phyloP scores from a whole-genome alignment of 805 yeast species.

The Spathaspora passalidarum region DNA sequence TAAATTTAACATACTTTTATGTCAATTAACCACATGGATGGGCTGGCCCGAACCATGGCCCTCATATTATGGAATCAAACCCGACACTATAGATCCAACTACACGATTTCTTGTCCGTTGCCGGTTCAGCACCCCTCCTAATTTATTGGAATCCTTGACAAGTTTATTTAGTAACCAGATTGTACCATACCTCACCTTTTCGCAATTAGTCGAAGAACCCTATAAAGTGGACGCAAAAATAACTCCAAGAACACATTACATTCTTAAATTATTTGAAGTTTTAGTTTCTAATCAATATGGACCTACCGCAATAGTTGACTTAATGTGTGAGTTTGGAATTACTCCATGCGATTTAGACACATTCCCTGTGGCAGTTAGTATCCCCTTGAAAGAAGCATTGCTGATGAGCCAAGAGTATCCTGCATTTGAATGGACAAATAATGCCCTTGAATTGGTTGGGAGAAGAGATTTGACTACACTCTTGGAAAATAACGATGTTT shows the following conservation, averaged over 20 bases:
- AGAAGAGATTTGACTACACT: slow-evolving; percentile 56
- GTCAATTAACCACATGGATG: slow-evolving; percentile 63
- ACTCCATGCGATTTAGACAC: slow-evolving; percentile 54
- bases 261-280: slow-evolving; percentile 60
- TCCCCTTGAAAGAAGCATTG: slow-evolving; percentile 65
- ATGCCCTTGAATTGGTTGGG: slow-evolving; percentile 56
- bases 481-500: background rate
- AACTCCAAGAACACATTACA: slow-evolving; percentile 63
- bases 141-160: slow-evolving; percentile 51
- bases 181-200: slow-evolving; percentile 59
- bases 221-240: slow-evolving; percentile 56
- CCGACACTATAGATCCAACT: slow-evolving; percentile 30
- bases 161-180: slow-evolving; percentile 45
- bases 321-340: slow-evolving; percentile 59
- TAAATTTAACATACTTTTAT: slow-evolving; percentile 51
- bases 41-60: slow-evolving; percentile 74
- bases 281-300: slow-evolving; percentile 53
- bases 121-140: slow-evolving; percentile 54
- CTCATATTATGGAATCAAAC: slow-evolving; percentile 46
- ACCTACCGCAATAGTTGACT: slow-evolving; percentile 52
- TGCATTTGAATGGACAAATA: slow-evolving; percentile 44
- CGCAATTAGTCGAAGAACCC: slow-evolving; percentile 62
- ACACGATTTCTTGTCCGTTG: slow-evolving; percentile 42
- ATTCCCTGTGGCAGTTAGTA: slow-evolving; percentile 67
- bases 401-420: slow-evolving; percentile 51